Percentiles rank a stretch among this genome's conserved stretches.
Conservation (phyloP, 176 grass and related monocot genomes). For the Oryza punctata region DNA sequence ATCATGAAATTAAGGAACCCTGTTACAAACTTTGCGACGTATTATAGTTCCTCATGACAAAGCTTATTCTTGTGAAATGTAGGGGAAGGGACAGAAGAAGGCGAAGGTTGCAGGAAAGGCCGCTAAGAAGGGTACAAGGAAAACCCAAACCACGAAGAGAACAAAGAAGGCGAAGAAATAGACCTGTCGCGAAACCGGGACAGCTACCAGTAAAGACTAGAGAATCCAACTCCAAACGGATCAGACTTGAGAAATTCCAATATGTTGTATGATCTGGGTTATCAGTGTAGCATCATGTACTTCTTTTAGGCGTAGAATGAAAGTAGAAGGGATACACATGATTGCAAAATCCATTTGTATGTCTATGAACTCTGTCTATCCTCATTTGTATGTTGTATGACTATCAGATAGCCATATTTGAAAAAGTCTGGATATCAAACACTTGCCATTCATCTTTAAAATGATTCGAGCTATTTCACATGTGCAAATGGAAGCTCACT, state of each 20-base stretch:
- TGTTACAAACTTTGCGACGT: not conserved
- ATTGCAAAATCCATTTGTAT: not conserved
- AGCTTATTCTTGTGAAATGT: constrained; percentile 27
- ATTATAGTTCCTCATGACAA: not conserved
- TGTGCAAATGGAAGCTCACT: not conserved
- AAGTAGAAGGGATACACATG: not conserved
- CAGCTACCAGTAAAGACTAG: not conserved
- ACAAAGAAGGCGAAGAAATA: constrained; percentile 80
- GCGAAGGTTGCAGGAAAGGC: constrained; percentile 53
- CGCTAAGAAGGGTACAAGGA: constrained; percentile 60
- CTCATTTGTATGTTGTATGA: not conserved
- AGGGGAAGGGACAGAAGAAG: constrained; percentile 69
- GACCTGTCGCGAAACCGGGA: not conserved
- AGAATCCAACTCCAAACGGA: not conserved
- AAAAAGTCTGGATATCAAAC: not conserved
- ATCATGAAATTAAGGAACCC: too few relatives aligned
- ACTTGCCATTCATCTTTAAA: not conserved
- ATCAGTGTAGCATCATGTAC: constrained; percentile 3
- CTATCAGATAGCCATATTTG: not conserved
- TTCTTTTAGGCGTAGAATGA: not conserved
- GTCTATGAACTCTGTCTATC: not conserved
- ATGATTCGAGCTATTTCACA: not conserved
- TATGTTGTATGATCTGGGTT: not conserved
- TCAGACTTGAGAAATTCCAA: not conserved
- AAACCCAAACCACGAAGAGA: constrained; percentile 60